Conservation (phyloP, 1,139 yeast genomes). For the Geotrichum klebahnii region DNA sequence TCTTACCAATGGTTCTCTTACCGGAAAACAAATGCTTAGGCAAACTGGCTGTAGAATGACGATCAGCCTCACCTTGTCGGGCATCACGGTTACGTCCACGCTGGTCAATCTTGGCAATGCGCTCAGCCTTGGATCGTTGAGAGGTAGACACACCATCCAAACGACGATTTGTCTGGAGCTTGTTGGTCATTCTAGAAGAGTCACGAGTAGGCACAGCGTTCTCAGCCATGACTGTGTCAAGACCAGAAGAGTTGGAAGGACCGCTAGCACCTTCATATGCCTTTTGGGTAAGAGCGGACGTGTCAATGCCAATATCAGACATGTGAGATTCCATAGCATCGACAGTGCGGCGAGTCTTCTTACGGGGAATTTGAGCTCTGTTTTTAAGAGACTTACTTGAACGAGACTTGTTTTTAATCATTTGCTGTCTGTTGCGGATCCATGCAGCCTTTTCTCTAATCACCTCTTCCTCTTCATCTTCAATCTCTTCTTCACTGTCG, state of each 20-base stretch:
- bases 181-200: constrained; percentile 43
- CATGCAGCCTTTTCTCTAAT: constrained; percentile 83
- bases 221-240: constrained; percentile 63
- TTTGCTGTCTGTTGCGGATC: constrained; percentile 93
- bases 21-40: constrained; percentile 96
- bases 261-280: constrained; percentile 30
- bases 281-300: constrained; percentile 50
- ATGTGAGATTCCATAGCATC: constrained; percentile 82
- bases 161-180: constrained; percentile 73
- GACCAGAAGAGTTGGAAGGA: constrained; percentile 30
- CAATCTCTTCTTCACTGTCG: constrained; percentile 63
- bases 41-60: constrained; percentile 77
- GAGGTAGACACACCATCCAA: constrained; percentile 81
- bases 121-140: constrained; percentile 79
- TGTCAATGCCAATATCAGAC: constrained; percentile 86
- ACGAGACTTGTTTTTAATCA: constrained; percentile 85
- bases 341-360: constrained; percentile 70
- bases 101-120: constrained; percentile 83
- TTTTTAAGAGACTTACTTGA: constrained; percentile 83
- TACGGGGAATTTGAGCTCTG: constrained; percentile 90
- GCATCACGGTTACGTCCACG: constrained; percentile 91
- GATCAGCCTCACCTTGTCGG: constrained; percentile 93
- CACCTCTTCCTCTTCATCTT: constrained; percentile 61
- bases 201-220: constrained; percentile 37
- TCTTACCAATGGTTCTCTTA: constrained; percentile 90